Evolutionary conservation across 2,329 filamentous ascomycete genomes (phyloP), one percentile per base, ranked within the genome.

Genomic region (Colletotrichum phormii): DNA sequence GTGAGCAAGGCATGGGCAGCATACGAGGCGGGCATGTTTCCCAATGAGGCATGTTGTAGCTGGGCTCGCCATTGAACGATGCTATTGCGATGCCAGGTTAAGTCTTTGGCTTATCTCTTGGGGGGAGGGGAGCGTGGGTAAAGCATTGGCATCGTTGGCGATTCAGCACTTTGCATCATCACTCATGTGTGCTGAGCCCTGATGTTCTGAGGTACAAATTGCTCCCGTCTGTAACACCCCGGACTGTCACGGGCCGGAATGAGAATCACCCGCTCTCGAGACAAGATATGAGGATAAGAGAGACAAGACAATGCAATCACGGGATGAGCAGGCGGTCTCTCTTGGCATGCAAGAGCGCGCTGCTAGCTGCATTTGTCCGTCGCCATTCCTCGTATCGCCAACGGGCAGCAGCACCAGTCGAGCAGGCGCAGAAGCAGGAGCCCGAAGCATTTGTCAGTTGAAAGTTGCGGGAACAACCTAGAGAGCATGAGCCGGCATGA

Each of bases 331-430:
- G 18, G 42, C 7, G 18, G 42, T 49, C 46, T 31, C 18, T 54
- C 67, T 71, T 71, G 67, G 67, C 67, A 60, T 67, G 53, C 33
- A 54, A 66, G 55, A 42, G 57, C 55, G 31, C 53, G 31, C 29
- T 58, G 35, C 33, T 24, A 29, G 58, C 33, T 33, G 55, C 55
- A 55, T 42, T 22, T 13, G 29, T 55, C 31, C 54, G 62, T 8
- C 12, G 24, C 57, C 62, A 42, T 24, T 35, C 33, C 51, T 67
- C 65, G 59, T 69, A 53, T 60, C 65, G 51, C 70, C 51, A 37
- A 59, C 22, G 15, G 42, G 42, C 42, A n/a, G 33, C 54, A 69
- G 31, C 13, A 31, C 24, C 31, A 37, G 12, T 64, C 31, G 31
- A 22, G n/a, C 29, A 64, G 22, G 61, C 18, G 42, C 42, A n/a